Conservation (phyloP, 2,329 filamentous ascomycete species). For the Cytospora schulzeri region DNA sequence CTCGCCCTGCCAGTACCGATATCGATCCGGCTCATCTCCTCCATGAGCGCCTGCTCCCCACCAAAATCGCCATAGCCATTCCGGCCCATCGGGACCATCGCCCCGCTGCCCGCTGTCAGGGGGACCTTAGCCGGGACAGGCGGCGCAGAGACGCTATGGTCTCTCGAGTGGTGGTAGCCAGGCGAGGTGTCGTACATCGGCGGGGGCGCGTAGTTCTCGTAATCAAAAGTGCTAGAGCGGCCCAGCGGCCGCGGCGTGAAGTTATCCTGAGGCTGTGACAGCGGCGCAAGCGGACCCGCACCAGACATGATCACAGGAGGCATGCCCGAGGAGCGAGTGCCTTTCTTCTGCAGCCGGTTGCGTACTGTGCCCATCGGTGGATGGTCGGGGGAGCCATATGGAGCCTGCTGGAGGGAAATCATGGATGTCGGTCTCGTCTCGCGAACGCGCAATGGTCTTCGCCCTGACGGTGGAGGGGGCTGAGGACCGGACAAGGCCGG, state of each 20-base stretch:
- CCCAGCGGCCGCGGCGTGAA: conserved; percentile 48
- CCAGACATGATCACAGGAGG: conserved; percentile 39
- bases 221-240: conserved; percentile 55
- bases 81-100: conserved; percentile 32
- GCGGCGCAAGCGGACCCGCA: conserved; percentile 54
- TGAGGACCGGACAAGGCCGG: conserved; percentile 56
- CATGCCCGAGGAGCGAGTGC: conserved; percentile 47
- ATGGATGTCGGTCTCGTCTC: conserved; percentile 52
- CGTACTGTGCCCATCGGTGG: conserved; percentile 46
- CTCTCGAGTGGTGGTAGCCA: conserved; percentile 34
- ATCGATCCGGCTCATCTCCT: conserved; percentile 71
- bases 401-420: conserved; percentile 37
- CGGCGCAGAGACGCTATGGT: conserved; percentile 47
- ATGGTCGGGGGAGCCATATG: conserved; percentile 35
- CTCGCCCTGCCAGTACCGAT: conserved; percentile 63
- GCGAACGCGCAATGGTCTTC: conserved; percentile 54
- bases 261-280: conserved; percentile 54
- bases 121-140: conserved; percentile 74
- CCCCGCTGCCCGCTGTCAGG: conserved; percentile 50
- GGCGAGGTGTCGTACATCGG: conserved; percentile 36
- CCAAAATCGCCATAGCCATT: conserved; percentile 33
- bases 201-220: conserved; percentile 53
- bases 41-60: conserved; percentile 62
- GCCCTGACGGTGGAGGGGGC: conserved; percentile 52
- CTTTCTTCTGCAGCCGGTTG: conserved; percentile 68